phyloP scores from a whole-genome alignment of 2,329 filamentous ascomycete species.

The Paramyrothecium roridum region DNA sequence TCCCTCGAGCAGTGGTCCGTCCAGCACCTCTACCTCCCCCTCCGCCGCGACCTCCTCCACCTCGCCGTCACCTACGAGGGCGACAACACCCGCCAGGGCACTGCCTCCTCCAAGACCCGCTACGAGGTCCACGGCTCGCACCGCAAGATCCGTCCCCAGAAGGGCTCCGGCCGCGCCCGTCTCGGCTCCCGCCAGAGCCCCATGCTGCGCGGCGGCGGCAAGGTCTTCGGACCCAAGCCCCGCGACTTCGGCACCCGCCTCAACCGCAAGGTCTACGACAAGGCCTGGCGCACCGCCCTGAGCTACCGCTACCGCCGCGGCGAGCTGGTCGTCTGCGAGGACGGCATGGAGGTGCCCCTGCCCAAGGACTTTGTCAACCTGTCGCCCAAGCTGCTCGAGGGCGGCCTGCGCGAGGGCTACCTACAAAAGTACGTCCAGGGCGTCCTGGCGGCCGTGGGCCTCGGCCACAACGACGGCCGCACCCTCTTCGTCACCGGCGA shows the following conservation, averaged over 20 bases:
- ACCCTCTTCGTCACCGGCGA: constrained; percentile 72
- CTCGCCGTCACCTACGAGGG: constrained; percentile 90
- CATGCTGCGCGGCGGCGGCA: constrained; percentile 79
- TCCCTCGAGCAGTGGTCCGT: constrained; percentile 74
- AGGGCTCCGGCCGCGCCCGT: constrained; percentile 79
- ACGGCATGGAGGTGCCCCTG: constrained; percentile 65
- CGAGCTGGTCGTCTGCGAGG: constrained; percentile 81
- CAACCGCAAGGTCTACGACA: constrained; percentile 87
- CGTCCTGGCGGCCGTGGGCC: constrained; percentile 68
- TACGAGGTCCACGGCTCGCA: constrained; percentile 80
- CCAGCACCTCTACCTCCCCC: constrained; percentile 81
- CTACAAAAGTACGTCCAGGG: constrained; percentile 60
- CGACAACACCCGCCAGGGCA: constrained; percentile 82
- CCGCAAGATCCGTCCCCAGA: constrained; percentile 80
- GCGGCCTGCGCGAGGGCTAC: constrained; percentile 53
- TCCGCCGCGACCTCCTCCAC: constrained; percentile 89
- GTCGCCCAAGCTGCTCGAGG: constrained; percentile 37
- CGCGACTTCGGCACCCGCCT: constrained; percentile 85
- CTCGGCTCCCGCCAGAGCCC: constrained; percentile 79
- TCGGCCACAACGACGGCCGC: constrained; percentile 64
- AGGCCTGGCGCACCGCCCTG: constrained; percentile 91
- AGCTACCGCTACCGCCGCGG: constrained; percentile 87
- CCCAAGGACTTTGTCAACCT: constrained; percentile 47
- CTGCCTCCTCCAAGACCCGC: constrained; percentile 77
- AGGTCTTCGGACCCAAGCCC: constrained; percentile 84